Base-by-base conservation (phyloP, 805 yeast species). In the Spathaspora boniae region DNA sequence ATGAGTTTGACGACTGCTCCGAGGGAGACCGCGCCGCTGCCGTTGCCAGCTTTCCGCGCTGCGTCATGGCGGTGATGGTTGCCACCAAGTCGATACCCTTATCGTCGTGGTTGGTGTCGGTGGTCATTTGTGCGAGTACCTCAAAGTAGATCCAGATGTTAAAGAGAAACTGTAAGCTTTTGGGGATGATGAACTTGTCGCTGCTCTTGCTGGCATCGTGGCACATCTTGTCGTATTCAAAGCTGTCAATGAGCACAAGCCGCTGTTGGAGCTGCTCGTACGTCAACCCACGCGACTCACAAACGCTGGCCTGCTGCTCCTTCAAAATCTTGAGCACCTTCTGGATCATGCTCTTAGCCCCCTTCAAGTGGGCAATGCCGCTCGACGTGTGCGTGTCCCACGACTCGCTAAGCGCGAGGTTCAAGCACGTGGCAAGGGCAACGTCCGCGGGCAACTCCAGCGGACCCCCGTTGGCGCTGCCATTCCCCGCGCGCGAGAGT, bases 71-170 rank as follows among this genome's bases (percentile, higher is more conserved):
- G 15, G 70, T 65, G 36, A 65, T 63, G 2, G 68, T 56, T 1
- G 70, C 68, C 9, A 65, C 70, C 24, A 64, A 49, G 36, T 65
- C 70, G 12, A 65, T 54, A 1, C 71, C 71, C 34, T 60, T 63
- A 36, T 61, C 68, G 38, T 74, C 77, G 11, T 62, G 61, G 16
- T 58, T 65, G 6, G 63, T 56, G 36, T 70, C 74, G 17, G 80
- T 68, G 0, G 86, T 78, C 71, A 81, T 71, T 39, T 82, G 74
- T 1, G 85, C 78, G 39, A 81, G 55, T 3, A 80, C 85, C 53
- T 81, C 86, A 45, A 76, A 71, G 52, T 81, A 81, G 29, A 79
- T 64, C 79, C 84, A 81, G n/a, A 76, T 69, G 47, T 80, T 78
- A 57, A 76, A 75, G 26, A 78, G 56, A 37, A 74, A 74, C 42